phyloP scores from a whole-genome alignment of 257 asterid species.

The Plantago ovata region DNA sequence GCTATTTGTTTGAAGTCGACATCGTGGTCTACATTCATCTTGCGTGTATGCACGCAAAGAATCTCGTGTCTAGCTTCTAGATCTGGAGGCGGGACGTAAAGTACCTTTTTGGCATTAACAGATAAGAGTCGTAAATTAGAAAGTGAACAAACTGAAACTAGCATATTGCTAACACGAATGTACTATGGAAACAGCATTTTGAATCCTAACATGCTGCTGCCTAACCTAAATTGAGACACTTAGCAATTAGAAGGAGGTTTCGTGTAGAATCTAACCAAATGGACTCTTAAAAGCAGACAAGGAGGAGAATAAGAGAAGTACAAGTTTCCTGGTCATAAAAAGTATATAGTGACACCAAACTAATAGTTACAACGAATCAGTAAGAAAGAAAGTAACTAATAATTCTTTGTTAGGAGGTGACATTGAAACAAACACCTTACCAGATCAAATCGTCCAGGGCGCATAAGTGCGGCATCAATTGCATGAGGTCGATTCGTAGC shows the following conservation, averaged over 20 bases:
- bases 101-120: conserved; percentile 43
- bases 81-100: conserved; percentile 94
- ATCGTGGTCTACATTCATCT: conserved; percentile 51
- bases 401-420: not conserved
- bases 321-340: too few species aligned
- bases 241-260: too few species aligned
- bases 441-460: conserved; percentile 94
- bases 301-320: too few species aligned
- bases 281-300: too few species aligned
- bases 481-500: conserved; percentile 95
- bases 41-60: conserved; percentile 76
- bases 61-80: conserved; percentile 67
- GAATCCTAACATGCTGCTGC: too few species aligned
- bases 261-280: too few species aligned
- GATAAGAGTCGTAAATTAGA: not conserved
- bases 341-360: too few species aligned
- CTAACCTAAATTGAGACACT: too few species aligned
- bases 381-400: not conserved
- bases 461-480: conserved; percentile 89
- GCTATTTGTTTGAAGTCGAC: conserved; percentile 69
- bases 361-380: too few species aligned
- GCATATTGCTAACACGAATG: too few species aligned
- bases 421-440: conserved; percentile 35
- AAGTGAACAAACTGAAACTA: too few species aligned
- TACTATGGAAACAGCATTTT: too few species aligned